phyloP scores from a whole-genome alignment of 495 filamentous ascomycete genomes.

The Aspergillus indologenus region DNA sequence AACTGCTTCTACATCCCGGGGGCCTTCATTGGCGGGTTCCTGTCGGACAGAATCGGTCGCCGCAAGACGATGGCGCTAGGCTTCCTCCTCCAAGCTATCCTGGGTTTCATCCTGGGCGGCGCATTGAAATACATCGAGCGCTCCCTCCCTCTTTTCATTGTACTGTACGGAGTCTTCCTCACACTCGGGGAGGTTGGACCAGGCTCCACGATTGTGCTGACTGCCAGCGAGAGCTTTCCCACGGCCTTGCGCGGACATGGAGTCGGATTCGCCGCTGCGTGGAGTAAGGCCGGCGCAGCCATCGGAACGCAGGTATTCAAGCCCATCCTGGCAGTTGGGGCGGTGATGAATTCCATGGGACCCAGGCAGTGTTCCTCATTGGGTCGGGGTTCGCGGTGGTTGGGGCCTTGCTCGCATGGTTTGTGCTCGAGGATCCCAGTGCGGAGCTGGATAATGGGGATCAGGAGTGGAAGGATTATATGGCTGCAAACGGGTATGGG shows the following conservation, averaged over 20 bases:
- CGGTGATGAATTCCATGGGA: slow-evolving; percentile 22
- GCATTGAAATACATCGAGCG: slow-evolving; percentile 54
- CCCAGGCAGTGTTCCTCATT: slow-evolving; percentile 29
- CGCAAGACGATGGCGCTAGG: slow-evolving; percentile 60
- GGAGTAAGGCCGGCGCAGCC: slow-evolving; percentile 77
- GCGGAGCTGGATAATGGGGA: slow-evolving; percentile 26
- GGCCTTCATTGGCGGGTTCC: slow-evolving; percentile 63
- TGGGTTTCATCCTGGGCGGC: slow-evolving; percentile 46
- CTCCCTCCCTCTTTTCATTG: slow-evolving; percentile 64
- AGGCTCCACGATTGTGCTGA: slow-evolving; percentile 76
- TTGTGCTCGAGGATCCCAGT: slow-evolving; percentile 26
- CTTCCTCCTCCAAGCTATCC: slow-evolving; percentile 57
- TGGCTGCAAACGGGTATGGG: slow-evolving; percentile 22
- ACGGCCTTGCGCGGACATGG: slow-evolving; percentile 77
- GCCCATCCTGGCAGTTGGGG: slow-evolving; percentile 30
- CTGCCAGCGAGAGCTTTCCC: slow-evolving; percentile 57
- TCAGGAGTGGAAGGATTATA: slow-evolving; percentile 27
- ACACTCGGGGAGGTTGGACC: slow-evolving; percentile 74
- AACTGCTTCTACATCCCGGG: slow-evolving; percentile 80
- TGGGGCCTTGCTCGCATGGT: slow-evolving; percentile 24
- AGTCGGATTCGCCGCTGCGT: slow-evolving; percentile 74
- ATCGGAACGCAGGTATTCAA: slow-evolving; percentile 71
- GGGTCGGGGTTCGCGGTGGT: slow-evolving; percentile 29
- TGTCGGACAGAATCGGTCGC: slow-evolving; percentile 67
- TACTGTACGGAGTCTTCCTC: slow-evolving; percentile 43